These are phyloP conservation scores for Pichiaceae sp. DNA, from an alignment of 1,139 yeast genomes.

Conservation along the genomic window DNA sequence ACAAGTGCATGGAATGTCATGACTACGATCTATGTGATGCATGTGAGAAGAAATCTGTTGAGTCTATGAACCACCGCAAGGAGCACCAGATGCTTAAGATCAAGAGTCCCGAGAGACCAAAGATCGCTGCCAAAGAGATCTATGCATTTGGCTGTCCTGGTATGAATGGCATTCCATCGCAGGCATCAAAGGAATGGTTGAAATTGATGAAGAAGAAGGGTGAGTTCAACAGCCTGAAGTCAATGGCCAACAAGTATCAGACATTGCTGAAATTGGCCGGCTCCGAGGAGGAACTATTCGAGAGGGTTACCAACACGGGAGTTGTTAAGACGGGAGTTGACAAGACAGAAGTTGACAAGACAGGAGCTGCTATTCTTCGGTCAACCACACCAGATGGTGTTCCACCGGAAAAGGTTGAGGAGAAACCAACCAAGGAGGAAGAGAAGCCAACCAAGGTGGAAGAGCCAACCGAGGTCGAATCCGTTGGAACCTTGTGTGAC, in stretches of 20 bases:
- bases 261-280: no score
- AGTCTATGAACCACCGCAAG: conserved; percentile 17
- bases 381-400: neutral
- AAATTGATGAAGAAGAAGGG: no score
- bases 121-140: neutral
- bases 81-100: conserved; percentile 25
- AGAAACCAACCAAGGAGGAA: conserved; percentile 5
- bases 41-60: conserved; percentile 32
- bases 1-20: conserved; percentile 44
- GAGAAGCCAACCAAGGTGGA: conserved; percentile 12
- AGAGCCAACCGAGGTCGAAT: conserved; percentile 14
- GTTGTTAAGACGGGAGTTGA: neutral
- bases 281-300: no score
- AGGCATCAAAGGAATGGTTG: no score
- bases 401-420: neutral
- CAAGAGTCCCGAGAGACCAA: conserved; percentile 13
- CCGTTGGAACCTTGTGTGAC: conserved; percentile 64
- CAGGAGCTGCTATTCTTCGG: neutral
- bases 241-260: no score
- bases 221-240: no score
- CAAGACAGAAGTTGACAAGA: neutral
- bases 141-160: no score
- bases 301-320: no score
- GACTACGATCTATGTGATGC: conserved; percentile 49
- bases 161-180: no score